These are phyloP conservation scores for Russula emetica DNA, from an alignment of 768 basidiomycete species.

Conservation along the genomic window DNA sequence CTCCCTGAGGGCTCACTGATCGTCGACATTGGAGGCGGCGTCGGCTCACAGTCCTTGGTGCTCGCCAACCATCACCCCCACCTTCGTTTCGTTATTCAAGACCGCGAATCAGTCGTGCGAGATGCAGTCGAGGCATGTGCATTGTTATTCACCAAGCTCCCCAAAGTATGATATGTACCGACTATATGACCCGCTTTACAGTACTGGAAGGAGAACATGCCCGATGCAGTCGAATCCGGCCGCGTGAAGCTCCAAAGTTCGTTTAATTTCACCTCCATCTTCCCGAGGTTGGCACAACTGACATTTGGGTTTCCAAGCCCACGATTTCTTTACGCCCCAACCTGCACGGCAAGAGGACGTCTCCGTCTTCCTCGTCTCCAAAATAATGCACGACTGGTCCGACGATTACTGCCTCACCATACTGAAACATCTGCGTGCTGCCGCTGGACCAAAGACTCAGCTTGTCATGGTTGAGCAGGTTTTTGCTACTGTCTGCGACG, in stretches of 20 bases:
- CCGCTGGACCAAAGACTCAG: slow-evolving; percentile 29
- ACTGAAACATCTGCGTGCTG: slow-evolving; percentile 10
- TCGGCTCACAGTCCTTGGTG: slow-evolving; percentile 11
- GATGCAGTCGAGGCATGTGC: slow-evolving; percentile 10
- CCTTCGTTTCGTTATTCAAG: slow-evolving; percentile 19
- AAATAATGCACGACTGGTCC: slow-evolving; percentile 31
- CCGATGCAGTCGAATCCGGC: background rate
- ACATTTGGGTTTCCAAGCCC: background rate
- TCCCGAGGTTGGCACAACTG: background rate
- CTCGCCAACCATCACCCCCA: slow-evolving; percentile 2
- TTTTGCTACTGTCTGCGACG: slow-evolving; percentile 30
- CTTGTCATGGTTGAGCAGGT: slow-evolving; percentile 32
- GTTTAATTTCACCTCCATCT: background rate
- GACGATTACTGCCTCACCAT: slow-evolving; percentile 30
- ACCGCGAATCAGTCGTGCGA: background rate
- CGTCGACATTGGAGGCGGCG: slow-evolving; percentile 18
- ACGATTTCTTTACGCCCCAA: slow-evolving; percentile 11
- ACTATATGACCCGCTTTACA: background rate
- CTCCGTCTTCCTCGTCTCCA: slow-evolving; percentile 1
- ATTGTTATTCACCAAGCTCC: background rate
- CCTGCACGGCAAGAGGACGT: slow-evolving; percentile 1
- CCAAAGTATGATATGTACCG: background rate
- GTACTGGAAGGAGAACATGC: slow-evolving; percentile 15
- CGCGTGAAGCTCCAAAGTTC: slow-evolving; percentile 4
- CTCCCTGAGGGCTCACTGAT: slow-evolving; percentile 13